A percentile compares a stretch with the other conserved stretches of the same genome.
phyloP scores from a whole-genome alignment of 768 basidiomycete genomes.

The Rickenella mellea region DNA sequence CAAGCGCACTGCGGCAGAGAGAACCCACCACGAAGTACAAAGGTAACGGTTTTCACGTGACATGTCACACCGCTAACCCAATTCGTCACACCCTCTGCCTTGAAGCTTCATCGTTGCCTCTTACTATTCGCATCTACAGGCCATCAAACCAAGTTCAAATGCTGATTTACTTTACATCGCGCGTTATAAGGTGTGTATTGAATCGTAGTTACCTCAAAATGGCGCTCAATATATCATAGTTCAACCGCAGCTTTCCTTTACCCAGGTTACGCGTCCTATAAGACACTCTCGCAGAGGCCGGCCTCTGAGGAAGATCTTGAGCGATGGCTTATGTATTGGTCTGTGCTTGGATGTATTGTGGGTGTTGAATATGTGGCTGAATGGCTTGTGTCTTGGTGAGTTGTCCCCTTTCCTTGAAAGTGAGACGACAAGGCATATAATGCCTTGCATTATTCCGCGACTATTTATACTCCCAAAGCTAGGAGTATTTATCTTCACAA shows the following conservation, averaged over 20 bases:
- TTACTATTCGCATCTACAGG: no score
- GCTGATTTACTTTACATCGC: neutral
- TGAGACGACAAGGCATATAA: no score
- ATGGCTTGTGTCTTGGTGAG: slow-evolving; percentile 82
- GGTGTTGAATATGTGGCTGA: slow-evolving; percentile 78
- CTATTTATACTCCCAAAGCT: no score
- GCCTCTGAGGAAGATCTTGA: slow-evolving; percentile 80
- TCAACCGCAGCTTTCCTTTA: slow-evolving; percentile 78
- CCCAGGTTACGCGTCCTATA: slow-evolving; percentile 95
- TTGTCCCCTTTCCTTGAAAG: slow-evolving; percentile 6
- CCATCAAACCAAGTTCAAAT: no score
- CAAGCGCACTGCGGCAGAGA: no score
- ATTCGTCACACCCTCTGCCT: no score
- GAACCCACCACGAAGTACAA: no score
- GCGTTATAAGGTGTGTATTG: neutral
- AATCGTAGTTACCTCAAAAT: neutral
- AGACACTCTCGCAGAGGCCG: slow-evolving; percentile 80
- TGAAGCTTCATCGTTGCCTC: no score
- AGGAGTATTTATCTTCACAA: no score
- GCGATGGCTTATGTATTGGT: slow-evolving; percentile 97
- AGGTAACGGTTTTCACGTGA: no score
- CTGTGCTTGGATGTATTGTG: slow-evolving; percentile 75
- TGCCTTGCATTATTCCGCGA: no score
- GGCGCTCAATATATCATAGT: slow-evolving; percentile 1
- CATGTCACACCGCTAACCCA: no score